Conservation (phyloP, 441 rosid species). For the Hypseocharis bilobata region DNA sequence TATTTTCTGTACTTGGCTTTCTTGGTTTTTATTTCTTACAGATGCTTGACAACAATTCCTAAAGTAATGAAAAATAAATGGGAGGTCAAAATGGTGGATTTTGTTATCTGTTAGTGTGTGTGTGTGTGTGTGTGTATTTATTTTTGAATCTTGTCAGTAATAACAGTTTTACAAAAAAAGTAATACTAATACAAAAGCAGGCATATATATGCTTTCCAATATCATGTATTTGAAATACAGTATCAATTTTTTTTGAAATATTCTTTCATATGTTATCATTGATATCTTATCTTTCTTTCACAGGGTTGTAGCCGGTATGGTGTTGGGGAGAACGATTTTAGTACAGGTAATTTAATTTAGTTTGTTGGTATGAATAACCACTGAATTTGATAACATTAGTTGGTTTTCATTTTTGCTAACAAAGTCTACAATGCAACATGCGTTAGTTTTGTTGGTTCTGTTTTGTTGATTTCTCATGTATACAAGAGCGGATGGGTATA, state of each 20-base stretch:
- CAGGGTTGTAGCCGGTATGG: slow-evolving; percentile 82
- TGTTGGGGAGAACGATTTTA: slow-evolving; percentile 46
- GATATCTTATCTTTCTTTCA: slow-evolving; percentile 20
- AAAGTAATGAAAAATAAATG: neutral
- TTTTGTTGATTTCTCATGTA: too few species aligned
- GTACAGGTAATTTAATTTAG: slow-evolving; percentile 46
- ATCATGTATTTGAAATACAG: neutral
- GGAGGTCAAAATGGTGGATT: neutral
- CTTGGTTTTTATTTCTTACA: neutral
- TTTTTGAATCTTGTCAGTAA: neutral
- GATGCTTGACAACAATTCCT: neutral
- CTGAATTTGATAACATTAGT: neutral
- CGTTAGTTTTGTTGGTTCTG: neutral
- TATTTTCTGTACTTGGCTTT: neutral
- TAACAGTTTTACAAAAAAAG: neutral
- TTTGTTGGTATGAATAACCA: neutral
- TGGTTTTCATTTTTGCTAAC: neutral
- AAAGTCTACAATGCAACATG: neutral
- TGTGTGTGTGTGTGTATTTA: too few species aligned
- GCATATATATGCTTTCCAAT: neutral
- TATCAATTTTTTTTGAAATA: neutral
- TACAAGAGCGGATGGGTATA: too few species aligned
- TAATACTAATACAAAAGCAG: neutral
- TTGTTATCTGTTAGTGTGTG: too few species aligned
- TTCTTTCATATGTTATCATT: neutral